A percentile compares a stretch with the other conserved stretches of the same genome.
These are phyloP conservation scores for Sporothrix inflata DNA, from an alignment of 2,329 filamentous ascomycete species.

Conservation along the genomic window DNA sequence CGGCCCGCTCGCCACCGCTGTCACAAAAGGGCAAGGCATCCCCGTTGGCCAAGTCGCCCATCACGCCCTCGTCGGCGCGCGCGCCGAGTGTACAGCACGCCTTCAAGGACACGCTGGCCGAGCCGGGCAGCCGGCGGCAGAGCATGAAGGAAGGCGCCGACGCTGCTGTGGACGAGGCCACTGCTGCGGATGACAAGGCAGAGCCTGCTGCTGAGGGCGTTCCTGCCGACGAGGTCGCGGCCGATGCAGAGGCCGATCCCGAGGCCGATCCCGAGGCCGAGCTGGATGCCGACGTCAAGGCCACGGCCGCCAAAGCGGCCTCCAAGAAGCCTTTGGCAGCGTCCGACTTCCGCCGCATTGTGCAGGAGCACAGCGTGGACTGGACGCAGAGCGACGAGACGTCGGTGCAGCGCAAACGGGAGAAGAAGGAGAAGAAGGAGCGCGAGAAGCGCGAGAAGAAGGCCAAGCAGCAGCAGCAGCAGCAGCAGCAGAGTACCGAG, in stretches of 20 bases:
- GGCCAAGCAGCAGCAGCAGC: conserved; percentile 23
- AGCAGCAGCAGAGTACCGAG: conserved; percentile 4
- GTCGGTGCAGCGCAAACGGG: conserved; percentile 15
- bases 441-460: not conserved
- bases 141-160: not conserved
- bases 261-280: not conserved
- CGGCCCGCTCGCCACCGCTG: not conserved
- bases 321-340: not conserved
- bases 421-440: not conserved
- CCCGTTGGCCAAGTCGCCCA: not conserved
- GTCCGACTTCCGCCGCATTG: conserved; percentile 26
- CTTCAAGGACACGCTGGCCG: conserved; percentile 15
- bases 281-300: not conserved
- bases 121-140: conserved; percentile 2
- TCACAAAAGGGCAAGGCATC: not conserved
- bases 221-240: not conserved
- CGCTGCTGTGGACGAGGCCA: not conserved
- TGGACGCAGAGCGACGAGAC: conserved; percentile 63
- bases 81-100: not conserved
- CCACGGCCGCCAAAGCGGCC: not conserved
- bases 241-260: not conserved
- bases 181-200: not conserved
- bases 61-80: not conserved
- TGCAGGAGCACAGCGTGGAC: conserved; percentile 52
- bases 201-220: not conserved